Base-by-base conservation (phyloP, 768 basidiomycete species). In the Leccinum broughii region DNA sequence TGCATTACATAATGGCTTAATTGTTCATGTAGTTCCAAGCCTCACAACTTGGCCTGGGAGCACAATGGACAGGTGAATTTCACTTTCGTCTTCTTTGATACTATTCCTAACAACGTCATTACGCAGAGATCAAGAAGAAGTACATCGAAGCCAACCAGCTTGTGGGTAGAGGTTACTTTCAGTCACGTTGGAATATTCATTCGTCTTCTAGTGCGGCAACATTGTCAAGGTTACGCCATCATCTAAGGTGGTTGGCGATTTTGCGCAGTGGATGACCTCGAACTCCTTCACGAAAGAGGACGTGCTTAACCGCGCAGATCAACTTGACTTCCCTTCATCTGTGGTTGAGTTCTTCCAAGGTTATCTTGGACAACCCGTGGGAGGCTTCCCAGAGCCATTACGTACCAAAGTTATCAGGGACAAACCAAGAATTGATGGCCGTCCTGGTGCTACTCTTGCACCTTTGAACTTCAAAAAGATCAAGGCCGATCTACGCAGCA, bases 291-390 rank as follows among this genome's bases (percentile, higher is more conserved):
- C 87, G 56, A 93, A 94, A 76, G 77, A 88, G 66, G 89, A 98
- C 59, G 95, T 99, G 32, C 72, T 95, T 58, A 83, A 86, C 9
- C 86, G 89, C 54, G 97, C 96, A 48, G 90, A 92, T 48, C 84
- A 85, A 59, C 87, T 99, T 61, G 97, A 99, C 76, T 98, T 99
- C 88, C 97, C 97, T 9, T 95, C 93, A 11, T 95, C 92, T 35
- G 93, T 94, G 51, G 92, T 94, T 46, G 96, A 98, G 70, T 99
- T 97, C 83, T 98, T 98, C 93, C 95, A 98, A 74, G 97, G 97
- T 17, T 96, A 95, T 77, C 91, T 99, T 63, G 96, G 97, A 34
- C 94, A 98, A 72, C 97, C 97, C 57, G 90, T 93, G 71, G 97
- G 95, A 72, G 96, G 97, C 52, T 98, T 98, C 90, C 97, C 97